phyloP scores from a whole-genome alignment of 257 asterid species.

The Solanum ahanhuiri region DNA sequence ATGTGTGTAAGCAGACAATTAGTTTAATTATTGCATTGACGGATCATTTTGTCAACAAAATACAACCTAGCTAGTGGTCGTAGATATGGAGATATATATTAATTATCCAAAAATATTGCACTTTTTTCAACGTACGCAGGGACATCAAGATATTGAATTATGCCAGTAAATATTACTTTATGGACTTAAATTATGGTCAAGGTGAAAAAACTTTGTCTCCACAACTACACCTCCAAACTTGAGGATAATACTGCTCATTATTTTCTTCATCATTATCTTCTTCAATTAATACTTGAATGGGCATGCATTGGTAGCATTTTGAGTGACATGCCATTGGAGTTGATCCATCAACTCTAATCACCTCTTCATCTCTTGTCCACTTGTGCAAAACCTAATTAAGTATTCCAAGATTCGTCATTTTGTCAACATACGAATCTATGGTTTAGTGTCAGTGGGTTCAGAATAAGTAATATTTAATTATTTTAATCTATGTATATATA shows the following conservation, averaged over 20 bases:
- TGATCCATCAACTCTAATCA: neutral
- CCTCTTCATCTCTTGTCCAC: neutral
- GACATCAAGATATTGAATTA: neutral
- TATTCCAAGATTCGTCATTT: neutral
- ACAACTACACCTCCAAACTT: neutral
- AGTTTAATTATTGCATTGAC: neutral
- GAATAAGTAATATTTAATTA: neutral
- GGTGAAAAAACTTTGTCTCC: neutral
- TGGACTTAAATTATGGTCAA: neutral
- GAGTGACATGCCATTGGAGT: neutral
- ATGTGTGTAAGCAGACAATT: neutral
- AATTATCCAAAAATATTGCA: neutral
- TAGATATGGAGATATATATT: neutral
- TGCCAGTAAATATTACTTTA: neutral
- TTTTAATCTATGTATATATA: neutral
- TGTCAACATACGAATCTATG: neutral
- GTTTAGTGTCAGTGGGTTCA: neutral
- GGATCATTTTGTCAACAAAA: neutral
- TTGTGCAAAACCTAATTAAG: neutral
- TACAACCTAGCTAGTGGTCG: neutral
- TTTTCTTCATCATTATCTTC: neutral
- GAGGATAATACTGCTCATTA: neutral
- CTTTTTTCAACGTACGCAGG: neutral
- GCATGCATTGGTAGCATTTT: neutral
- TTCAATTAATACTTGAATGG: neutral